These are phyloP conservation scores for Limnomonas spitsbergensis DNA, from an alignment of 139 green algal species.

Conservation along the genomic window DNA sequence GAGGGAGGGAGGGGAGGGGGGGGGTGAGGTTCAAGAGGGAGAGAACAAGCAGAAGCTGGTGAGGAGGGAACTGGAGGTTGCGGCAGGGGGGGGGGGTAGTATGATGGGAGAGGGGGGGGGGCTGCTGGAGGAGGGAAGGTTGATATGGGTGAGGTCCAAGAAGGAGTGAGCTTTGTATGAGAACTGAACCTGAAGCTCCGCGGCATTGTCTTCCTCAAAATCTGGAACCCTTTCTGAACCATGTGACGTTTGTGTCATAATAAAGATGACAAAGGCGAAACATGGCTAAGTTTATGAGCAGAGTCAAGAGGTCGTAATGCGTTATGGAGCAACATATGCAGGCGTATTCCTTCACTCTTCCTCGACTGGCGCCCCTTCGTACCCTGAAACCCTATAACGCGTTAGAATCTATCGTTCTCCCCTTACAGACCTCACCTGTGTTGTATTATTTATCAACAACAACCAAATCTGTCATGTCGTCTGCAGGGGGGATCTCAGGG, in stretches of 20 bases:
- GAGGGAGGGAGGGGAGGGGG: not conserved
- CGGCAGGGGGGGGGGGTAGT: too few relatives aligned
- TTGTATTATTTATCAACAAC: not conserved
- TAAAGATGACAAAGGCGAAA: too few relatives aligned
- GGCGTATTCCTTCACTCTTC: not conserved
- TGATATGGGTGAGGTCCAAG: not conserved
- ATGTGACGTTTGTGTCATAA: too few relatives aligned
- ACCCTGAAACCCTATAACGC: not conserved
- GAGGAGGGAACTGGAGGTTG: not conserved
- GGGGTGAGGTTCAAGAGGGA: not conserved
- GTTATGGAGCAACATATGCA: not conserved
- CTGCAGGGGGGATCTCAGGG: conserved; percentile 24
- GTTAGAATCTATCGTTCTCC: not conserved
- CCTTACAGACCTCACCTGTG: not conserved
- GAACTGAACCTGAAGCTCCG: too few relatives aligned
- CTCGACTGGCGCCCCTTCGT: not conserved
- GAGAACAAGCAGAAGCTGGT: not conserved
- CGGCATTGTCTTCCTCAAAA: too few relatives aligned
- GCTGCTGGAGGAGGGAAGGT: too few relatives aligned
- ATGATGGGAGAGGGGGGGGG: too few relatives aligned
- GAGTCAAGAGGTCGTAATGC: too few relatives aligned
- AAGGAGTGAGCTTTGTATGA: too few relatives aligned
- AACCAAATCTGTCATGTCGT: not conserved
- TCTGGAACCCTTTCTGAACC: too few relatives aligned
- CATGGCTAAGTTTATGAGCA: too few relatives aligned